These are phyloP conservation scores for Podospora didyma DNA, from an alignment of 495 filamentous ascomycete genomes.

Conservation along the genomic window DNA sequence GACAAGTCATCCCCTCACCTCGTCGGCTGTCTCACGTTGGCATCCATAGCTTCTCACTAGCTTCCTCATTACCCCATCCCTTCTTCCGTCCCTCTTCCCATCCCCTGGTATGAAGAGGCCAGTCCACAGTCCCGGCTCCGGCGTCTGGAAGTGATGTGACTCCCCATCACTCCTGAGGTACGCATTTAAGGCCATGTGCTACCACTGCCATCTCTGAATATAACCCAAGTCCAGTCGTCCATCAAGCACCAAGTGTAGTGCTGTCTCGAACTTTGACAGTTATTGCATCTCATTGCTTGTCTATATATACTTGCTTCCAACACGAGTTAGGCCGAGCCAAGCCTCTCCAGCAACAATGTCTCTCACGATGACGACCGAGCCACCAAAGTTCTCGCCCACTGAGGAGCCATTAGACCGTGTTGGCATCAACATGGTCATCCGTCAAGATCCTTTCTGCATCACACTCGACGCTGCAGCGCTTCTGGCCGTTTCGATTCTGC, in stretches of 20 bases:
- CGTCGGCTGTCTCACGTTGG: not conserved
- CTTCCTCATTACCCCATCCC: not conserved
- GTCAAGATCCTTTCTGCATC: slow-evolving; percentile 45
- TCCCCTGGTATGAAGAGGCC: not conserved
- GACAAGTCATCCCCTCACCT: not conserved
- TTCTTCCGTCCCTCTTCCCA: not conserved
- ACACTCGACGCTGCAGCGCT: slow-evolving; percentile 45
- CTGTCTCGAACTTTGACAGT: too few species aligned
- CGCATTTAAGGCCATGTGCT: too few species aligned
- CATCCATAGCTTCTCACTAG: not conserved
- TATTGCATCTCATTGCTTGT: not conserved
- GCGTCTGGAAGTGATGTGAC: not conserved
- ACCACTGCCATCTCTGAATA: too few species aligned
- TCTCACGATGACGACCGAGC: slow-evolving; percentile 23
- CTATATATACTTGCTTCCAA: not conserved
- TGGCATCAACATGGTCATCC: slow-evolving; percentile 38
- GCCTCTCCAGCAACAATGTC: slow-evolving; percentile 14
- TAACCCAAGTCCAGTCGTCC: not conserved
- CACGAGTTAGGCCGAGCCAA: not conserved
- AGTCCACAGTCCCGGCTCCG: not conserved
- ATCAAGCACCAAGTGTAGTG: too few species aligned
- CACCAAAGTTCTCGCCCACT: slow-evolving; percentile 10
- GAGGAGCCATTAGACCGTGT: slow-evolving; percentile 14
- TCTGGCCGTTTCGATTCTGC: slow-evolving; percentile 37
- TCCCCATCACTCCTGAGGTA: too few species aligned